These are phyloP conservation scores for Alternaria ventricosa DNA, from an alignment of 2,329 filamentous ascomycete species.

Conservation along the genomic window DNA sequence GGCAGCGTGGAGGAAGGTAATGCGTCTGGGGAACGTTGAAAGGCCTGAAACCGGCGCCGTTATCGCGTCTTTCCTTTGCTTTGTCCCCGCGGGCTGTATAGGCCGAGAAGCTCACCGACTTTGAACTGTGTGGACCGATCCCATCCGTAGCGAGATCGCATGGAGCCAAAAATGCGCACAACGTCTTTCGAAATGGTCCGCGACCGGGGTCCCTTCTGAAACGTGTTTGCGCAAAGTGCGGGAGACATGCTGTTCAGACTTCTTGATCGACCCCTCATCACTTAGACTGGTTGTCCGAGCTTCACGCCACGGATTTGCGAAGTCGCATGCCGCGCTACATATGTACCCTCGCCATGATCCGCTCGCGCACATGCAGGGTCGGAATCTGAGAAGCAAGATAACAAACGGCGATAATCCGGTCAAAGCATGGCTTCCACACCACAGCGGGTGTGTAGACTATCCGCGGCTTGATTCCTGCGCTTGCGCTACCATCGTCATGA, in stretches of 20 bases:
- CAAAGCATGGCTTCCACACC: neutral
- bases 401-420: conserved; percentile 11
- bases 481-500: conserved; percentile 19
- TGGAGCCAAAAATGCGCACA: conserved; percentile 23
- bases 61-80: conserved; percentile 31
- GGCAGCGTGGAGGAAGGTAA: conserved; percentile 10
- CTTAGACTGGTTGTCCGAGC: conserved; percentile 32
- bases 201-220: conserved; percentile 25
- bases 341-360: conserved; percentile 32
- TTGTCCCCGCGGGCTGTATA: conserved; percentile 32
- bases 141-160: conserved; percentile 34
- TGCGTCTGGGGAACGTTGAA: conserved; percentile 14
- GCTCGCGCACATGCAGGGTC: conserved; percentile 40
- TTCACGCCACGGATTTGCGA: conserved; percentile 27
- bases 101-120: conserved; percentile 43
- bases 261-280: conserved; percentile 37
- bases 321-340: conserved; percentile 39
- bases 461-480: conserved; percentile 12
- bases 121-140: conserved; percentile 27
- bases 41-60: conserved; percentile 13
- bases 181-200: conserved; percentile 23
- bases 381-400: conserved; percentile 14
- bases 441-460: conserved; percentile 6
- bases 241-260: conserved; percentile 22
- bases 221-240: conserved; percentile 38